Conservation (phyloP, 2,329 filamentous ascomycete species). For the Alternaria ethzedia region DNA sequence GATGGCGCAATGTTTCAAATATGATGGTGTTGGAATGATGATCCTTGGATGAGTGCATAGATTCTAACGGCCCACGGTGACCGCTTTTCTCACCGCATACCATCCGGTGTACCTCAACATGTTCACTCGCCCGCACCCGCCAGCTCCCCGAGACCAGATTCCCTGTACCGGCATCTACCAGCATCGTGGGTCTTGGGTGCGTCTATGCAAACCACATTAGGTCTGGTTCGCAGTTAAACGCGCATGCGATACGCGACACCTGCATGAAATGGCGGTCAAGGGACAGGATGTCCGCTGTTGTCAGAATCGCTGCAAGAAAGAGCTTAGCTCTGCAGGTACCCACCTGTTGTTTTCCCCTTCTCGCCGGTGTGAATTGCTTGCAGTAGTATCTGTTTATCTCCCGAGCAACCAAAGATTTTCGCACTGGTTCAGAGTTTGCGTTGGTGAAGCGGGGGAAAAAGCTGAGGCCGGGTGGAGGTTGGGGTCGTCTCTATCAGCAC, state of each 20-base stretch:
- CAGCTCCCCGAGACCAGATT: conserved; percentile 3
- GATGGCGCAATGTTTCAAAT: not conserved
- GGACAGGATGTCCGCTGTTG: conserved; percentile 1
- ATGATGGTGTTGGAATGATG: not conserved
- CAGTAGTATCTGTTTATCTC: conserved; percentile 1
- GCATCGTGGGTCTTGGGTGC: conserved; percentile 6
- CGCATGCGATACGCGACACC: conserved; percentile 5
- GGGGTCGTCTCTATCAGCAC: not conserved
- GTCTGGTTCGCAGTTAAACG: not conserved
- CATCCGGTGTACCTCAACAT: conserved; percentile 5
- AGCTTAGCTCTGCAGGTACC: conserved; percentile 14
- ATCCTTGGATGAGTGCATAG: not conserved
- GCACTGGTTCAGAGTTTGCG: not conserved
- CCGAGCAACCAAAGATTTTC: not conserved
- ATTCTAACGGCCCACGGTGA: conserved; percentile 9
- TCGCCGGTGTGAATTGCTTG: not conserved
- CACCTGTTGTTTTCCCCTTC: not conserved
- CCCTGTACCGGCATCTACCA: conserved; percentile 12
- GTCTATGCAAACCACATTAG: conserved; percentile 2
- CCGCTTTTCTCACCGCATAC: conserved; percentile 21
- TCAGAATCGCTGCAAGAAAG: not conserved
- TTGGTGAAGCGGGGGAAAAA: not conserved
- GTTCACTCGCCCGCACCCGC: not conserved
- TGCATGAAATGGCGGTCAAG: conserved; percentile 24
- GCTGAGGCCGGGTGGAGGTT: not conserved